Conservation (phyloP, 495 filamentous ascomycete species). For the Lophiotrema nucula region DNA sequence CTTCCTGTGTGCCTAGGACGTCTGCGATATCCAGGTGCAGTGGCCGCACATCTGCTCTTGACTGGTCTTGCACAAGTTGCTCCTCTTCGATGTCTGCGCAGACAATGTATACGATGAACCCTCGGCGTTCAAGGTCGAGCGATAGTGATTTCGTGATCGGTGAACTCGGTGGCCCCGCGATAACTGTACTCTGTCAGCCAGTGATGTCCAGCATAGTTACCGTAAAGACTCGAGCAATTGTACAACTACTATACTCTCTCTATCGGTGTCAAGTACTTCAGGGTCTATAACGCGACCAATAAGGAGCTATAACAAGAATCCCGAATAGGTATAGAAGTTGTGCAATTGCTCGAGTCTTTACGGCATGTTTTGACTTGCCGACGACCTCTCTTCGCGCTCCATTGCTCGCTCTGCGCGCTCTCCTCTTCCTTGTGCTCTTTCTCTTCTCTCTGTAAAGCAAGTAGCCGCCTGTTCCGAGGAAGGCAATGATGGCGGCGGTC, state of each 20-base stretch:
- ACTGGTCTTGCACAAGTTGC: constrained; percentile 67
- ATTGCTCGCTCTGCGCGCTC: constrained; percentile 72
- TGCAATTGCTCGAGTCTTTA: too few relatives aligned
- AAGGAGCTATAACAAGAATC: too few relatives aligned
- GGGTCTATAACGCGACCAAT: too few relatives aligned
- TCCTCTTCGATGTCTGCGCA: constrained; percentile 81
- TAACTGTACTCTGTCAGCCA: constrained; percentile 45
- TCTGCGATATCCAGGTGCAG: constrained; percentile 80
- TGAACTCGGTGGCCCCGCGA: constrained; percentile 78
- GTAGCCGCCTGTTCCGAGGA: constrained; percentile 66
- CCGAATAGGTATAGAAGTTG: too few relatives aligned
- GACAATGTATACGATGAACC: constrained; percentile 90
- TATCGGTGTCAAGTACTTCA: too few relatives aligned
- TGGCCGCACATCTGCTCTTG: constrained; percentile 74
- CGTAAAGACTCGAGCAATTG: too few relatives aligned
- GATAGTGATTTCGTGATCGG: constrained; percentile 78
- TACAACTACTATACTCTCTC: too few relatives aligned
- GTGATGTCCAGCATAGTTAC: not conserved
- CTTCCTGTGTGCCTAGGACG: constrained; percentile 46
- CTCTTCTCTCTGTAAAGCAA: constrained; percentile 63
- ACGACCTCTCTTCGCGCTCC: constrained; percentile 89
- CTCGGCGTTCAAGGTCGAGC: constrained; percentile 81
- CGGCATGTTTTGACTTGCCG: too few relatives aligned
- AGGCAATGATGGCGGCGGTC: constrained; percentile 64
- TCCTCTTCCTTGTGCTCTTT: constrained; percentile 61